phyloP scores from a whole-genome alignment of 495 filamentous ascomycete genomes.

The Lichina pygmaea region DNA sequence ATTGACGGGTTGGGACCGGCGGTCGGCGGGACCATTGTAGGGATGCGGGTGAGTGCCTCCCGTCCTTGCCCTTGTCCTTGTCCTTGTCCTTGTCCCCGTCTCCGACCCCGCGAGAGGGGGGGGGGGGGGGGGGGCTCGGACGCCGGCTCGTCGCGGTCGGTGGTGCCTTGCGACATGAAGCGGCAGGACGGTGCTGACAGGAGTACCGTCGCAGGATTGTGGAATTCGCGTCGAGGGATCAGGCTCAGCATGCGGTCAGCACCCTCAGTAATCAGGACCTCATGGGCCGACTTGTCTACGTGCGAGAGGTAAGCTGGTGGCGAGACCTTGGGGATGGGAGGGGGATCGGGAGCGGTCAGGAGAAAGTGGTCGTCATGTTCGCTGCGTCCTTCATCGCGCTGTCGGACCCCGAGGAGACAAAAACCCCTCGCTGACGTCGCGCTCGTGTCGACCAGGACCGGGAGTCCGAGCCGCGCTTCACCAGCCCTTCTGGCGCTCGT shows the following conservation, averaged over 20 bases:
- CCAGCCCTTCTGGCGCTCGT: slow-evolving; percentile 25
- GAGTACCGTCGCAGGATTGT: slow-evolving; percentile 51
- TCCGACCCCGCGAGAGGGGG: too few species aligned
- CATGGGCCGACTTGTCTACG: slow-evolving; percentile 94
- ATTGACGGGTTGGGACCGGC: slow-evolving; percentile 94
- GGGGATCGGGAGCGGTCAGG: not conserved
- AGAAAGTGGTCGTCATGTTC: too few species aligned
- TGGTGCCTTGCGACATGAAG: not conserved
- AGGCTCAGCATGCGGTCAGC: slow-evolving; percentile 92
- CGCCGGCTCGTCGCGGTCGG: not conserved
- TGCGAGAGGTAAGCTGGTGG: slow-evolving; percentile 54
- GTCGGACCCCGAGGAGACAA: too few species aligned
- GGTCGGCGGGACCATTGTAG: slow-evolving; percentile 73
- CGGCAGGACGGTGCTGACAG: slow-evolving; percentile 1
- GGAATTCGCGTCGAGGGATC: slow-evolving; percentile 98
- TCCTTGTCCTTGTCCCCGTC: not conserved
- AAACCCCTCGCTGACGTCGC: too few species aligned
- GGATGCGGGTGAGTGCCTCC: slow-evolving; percentile 79
- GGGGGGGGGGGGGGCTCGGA: not conserved
- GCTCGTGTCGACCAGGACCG: slow-evolving; percentile 33
- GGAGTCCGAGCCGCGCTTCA: slow-evolving; percentile 86
- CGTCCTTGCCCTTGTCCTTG: not conserved
- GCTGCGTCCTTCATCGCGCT: too few species aligned
- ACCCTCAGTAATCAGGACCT: slow-evolving; percentile 97
- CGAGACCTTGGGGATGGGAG: slow-evolving; percentile 2